phyloP scores from a whole-genome alignment of 1,139 yeast species.

The Candida freyschussii region DNA sequence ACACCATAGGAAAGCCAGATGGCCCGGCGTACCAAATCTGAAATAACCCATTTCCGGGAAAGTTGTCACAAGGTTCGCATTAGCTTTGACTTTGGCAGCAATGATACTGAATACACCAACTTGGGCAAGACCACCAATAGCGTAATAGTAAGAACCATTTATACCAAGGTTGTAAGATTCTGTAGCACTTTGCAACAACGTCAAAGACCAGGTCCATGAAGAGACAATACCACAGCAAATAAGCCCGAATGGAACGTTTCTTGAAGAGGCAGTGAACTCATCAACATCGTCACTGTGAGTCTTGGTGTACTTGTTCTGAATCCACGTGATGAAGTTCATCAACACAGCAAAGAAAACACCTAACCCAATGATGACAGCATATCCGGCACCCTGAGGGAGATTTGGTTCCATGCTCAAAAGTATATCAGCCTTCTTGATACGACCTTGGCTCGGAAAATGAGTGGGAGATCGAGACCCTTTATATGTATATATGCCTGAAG shows the following conservation, averaged over 20 bases:
- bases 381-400: constrained; percentile 35
- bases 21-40: constrained; percentile 36
- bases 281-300: constrained; percentile 31
- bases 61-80: constrained; percentile 37
- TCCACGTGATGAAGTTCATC: constrained; percentile 31
- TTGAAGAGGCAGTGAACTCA: constrained; percentile 36
- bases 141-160: constrained; percentile 34
- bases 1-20: constrained; percentile 35
- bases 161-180: constrained; percentile 28
- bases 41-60: constrained; percentile 38
- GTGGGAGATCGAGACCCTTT: no score
- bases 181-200: constrained; percentile 33
- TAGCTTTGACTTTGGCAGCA: constrained; percentile 36
- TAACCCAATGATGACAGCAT: constrained; percentile 34
- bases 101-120: constrained; percentile 35
- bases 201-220: constrained; percentile 38
- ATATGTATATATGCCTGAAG: no score
- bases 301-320: constrained; percentile 31
- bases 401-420: constrained; percentile 19
- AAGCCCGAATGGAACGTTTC: constrained; percentile 34
- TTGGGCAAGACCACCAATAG: constrained; percentile 33
- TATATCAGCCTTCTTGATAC: no score
- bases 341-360: constrained; percentile 33
- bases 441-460: no score
- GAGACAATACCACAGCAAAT: constrained; percentile 34